Percentiles rank a stretch among this genome's conserved stretches.
Conservation (phyloP, 805 yeast species). For the Candida odintsovae region DNA sequence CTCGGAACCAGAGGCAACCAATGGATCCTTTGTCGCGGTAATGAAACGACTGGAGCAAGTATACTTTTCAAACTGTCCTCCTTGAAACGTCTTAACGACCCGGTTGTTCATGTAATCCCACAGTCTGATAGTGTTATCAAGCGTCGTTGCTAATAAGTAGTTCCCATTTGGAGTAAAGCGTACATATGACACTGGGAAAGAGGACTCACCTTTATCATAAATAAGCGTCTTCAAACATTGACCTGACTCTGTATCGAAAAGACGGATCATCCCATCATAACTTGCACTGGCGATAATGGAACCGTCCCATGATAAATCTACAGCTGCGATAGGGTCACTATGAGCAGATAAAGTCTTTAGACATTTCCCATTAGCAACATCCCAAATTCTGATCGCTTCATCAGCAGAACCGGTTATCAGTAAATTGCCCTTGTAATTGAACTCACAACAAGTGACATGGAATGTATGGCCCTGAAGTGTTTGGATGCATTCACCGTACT, state of each 20-base stretch:
- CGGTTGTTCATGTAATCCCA: conserved; percentile 85
- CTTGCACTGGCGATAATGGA: conserved; percentile 82
- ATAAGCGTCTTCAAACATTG: conserved; percentile 89
- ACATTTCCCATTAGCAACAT: conserved; percentile 60
- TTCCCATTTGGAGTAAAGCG: conserved; percentile 75
- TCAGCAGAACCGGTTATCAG: conserved; percentile 82
- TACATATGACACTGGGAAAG: conserved; percentile 74
- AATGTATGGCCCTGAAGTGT: conserved; percentile 67
- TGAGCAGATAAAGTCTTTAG: conserved; percentile 86
- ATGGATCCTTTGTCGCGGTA: conserved; percentile 28
- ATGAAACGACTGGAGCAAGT: conserved; percentile 50
- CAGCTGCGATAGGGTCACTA: conserved; percentile 78
- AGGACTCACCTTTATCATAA: conserved; percentile 67
- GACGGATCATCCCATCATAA: conserved; percentile 83
- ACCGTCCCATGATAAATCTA: conserved; percentile 73
- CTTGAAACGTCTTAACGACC: conserved; percentile 67
- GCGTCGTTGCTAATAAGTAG: conserved; percentile 67
- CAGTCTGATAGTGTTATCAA: conserved; percentile 71
- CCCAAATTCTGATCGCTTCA: conserved; percentile 91
- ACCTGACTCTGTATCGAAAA: conserved; percentile 85
- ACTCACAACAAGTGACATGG: conserved; percentile 68
- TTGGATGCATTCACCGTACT: conserved; percentile 42
- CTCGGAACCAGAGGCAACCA: conserved; percentile 60
- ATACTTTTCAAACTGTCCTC: conserved; percentile 37
- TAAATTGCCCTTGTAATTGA: conserved; percentile 70